These are phyloP conservation scores for Phaeophleospora eucalypticola DNA, from an alignment of 2,329 filamentous ascomycete species.

Conservation along the genomic window DNA sequence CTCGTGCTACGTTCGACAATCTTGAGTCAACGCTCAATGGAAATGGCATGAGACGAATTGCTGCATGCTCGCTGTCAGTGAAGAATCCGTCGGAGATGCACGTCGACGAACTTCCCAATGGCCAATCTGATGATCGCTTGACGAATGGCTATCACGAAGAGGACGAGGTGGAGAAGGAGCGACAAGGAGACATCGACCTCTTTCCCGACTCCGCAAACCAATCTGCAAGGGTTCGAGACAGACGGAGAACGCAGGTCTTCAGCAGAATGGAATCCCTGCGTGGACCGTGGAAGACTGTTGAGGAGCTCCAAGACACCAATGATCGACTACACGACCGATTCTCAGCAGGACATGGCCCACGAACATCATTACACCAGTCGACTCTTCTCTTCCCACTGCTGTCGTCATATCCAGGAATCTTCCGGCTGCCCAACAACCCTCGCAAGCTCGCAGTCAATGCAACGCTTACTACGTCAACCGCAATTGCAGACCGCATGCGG, in stretches of 20 bases:
- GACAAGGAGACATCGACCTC: conserved; percentile 27
- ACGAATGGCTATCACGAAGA: conserved; percentile 28
- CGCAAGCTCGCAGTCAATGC: conserved; percentile 44
- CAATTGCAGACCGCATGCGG: conserved; percentile 66
- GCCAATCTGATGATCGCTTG: conserved; percentile 31
- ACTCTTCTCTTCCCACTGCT: conserved; percentile 68
- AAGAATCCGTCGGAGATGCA: conserved; percentile 35
- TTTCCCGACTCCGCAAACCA: conserved; percentile 21
- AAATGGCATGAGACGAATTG: conserved; percentile 75
- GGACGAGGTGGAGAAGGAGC: conserved; percentile 8
- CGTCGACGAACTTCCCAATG: conserved; percentile 25
- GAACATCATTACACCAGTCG: conserved; percentile 37
- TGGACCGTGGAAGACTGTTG: conserved; percentile 35
- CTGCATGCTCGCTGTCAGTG: conserved; percentile 66
- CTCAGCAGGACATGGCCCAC: conserved; percentile 25
- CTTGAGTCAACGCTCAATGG: conserved; percentile 66
- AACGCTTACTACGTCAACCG: conserved; percentile 68
- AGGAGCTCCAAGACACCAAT: conserved; percentile 30
- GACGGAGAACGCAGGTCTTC: conserved; percentile 35
- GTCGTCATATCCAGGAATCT: conserved; percentile 79
- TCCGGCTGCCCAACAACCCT: conserved; percentile 44
- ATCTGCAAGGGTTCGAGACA: neutral
- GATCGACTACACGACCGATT: conserved; percentile 32
- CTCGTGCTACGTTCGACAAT: conserved; percentile 55
- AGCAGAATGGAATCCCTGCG: conserved; percentile 38